phyloP scores from a whole-genome alignment of 2,329 filamentous ascomycete species.

The Diaporthe australafricana region DNA sequence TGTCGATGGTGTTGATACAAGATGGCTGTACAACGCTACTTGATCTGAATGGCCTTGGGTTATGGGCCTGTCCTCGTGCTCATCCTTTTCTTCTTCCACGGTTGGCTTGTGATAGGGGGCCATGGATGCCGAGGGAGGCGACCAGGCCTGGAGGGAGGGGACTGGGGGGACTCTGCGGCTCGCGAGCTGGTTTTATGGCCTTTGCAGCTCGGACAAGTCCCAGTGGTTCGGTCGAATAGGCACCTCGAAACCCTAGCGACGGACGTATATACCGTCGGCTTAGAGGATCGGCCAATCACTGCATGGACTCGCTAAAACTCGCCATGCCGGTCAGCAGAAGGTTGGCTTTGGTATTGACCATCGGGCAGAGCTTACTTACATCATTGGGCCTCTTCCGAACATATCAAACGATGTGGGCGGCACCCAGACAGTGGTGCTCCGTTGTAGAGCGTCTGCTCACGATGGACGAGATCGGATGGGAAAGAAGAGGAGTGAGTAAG shows the following conservation, averaged over 20 bases:
- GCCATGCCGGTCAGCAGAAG: slow-evolving; percentile 6
- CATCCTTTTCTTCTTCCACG: slow-evolving; percentile 33
- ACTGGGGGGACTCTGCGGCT: not conserved
- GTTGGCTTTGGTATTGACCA: not conserved
- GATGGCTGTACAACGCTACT: not conserved
- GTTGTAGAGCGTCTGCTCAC: not conserved
- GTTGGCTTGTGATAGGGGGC: slow-evolving; percentile 35
- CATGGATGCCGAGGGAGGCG: slow-evolving; percentile 6
- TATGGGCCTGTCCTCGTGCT: slow-evolving; percentile 2
- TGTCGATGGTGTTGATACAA: not conserved
- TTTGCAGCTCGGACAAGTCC: not conserved
- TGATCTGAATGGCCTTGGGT: not conserved
- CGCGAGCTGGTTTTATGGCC: not conserved
- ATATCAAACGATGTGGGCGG: no score
- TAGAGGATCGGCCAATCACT: not conserved
- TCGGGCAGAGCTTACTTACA: not conserved
- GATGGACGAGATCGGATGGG: not conserved
- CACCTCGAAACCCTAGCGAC: slow-evolving; percentile 2
- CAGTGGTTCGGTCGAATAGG: not conserved
- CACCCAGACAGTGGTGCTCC: not conserved
- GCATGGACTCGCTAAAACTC: not conserved
- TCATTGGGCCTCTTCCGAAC: not conserved
- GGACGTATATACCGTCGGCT: slow-evolving; percentile 33
- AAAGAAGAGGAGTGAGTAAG: no score
- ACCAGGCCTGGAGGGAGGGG: not conserved